Percentiles rank a stretch among this genome's conserved stretches.
Conservation (phyloP, 2,329 filamentous ascomycete species). For the Ustulina deusta region DNA sequence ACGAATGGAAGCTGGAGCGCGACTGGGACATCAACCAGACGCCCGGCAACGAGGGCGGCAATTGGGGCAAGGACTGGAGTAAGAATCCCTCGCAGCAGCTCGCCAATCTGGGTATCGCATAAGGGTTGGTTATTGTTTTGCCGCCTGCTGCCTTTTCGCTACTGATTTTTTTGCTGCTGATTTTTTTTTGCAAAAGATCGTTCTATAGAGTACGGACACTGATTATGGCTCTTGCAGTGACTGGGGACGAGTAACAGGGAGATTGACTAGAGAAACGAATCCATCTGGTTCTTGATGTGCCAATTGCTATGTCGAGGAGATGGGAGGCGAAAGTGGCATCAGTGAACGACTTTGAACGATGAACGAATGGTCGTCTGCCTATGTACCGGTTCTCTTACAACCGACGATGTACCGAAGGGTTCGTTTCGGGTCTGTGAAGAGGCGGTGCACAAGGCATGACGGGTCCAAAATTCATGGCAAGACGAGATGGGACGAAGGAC, state of each 20-base stretch:
- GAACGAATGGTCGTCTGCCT: slow-evolving; percentile 31
- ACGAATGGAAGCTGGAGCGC: slow-evolving; percentile 54
- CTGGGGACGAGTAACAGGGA: slow-evolving; percentile 31
- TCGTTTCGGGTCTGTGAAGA: slow-evolving; percentile 11
- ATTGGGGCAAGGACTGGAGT: slow-evolving; percentile 52
- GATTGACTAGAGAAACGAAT: slow-evolving; percentile 23
- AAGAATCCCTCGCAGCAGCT: slow-evolving; percentile 37
- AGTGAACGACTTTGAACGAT: slow-evolving; percentile 32
- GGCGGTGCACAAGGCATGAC: slow-evolving; percentile 12
- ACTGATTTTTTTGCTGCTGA: neutral
- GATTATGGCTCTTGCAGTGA: slow-evolving; percentile 35
- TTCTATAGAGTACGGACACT: slow-evolving; percentile 23
- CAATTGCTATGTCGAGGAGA: slow-evolving; percentile 24
- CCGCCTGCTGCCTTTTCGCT: slow-evolving; percentile 13
- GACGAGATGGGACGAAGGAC: slow-evolving; percentile 21
- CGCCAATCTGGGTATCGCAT: slow-evolving; percentile 34
- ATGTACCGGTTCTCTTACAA: slow-evolving; percentile 14
- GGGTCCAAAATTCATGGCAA: slow-evolving; percentile 1
- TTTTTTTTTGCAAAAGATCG: neutral
- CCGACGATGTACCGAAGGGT: slow-evolving; percentile 3
- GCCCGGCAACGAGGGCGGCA: slow-evolving; percentile 46
- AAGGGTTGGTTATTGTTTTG: slow-evolving; percentile 22
- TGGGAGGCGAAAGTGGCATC: slow-evolving; percentile 2
- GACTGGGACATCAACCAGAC: slow-evolving; percentile 52
- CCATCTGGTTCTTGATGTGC: slow-evolving; percentile 11